Evolutionary conservation across 2,329 filamentous ascomycete species (phyloP), one percentile per base, ranked within the genome.

Genomic region (Chalaropsis thielavioides): DNA sequence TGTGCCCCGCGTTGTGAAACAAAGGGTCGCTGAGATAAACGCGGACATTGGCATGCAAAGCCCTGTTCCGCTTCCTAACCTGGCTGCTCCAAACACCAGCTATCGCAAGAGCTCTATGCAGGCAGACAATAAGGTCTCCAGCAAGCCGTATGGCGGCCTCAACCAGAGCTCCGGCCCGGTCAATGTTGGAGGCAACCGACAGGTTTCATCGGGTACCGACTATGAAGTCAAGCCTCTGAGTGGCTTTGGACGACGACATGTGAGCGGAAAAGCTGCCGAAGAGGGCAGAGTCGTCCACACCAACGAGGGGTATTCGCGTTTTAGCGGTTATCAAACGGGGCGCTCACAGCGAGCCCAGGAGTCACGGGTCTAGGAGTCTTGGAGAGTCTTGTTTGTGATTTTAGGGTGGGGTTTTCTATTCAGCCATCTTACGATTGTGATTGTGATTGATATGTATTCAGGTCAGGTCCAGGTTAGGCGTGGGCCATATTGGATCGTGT

Each of bases 201-300:
- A 85, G 71, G 76, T 84, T 3, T 84, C 81, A 13, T 81, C 80
- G 4, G 83, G 83, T 1, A 83, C 81, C 66, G 83, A 86, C 70
- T 81, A 78, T 65, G 75, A 75, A 35, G 71, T 71, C 38, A 69
- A 68, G 67, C 67, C 71, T 41, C 70, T 74, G 10, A 67, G 69
- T 31, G 71, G 71, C 0, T 76, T 76, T 63, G 76, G 74, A 19
- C 76, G 81, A 59, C 76, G 86, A 58, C 84, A 87, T 67, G 86
- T 89, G 1, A 90, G 87, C 71, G 88, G 88, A 0, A 89, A 88
- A 76, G 74, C 85, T 64, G 87, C 81, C 0, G 88, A 91, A 72
- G 88, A 92, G 72, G 88, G 88, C 1, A 76, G 81, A 41, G 56
- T 61, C 11, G 19, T 61, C 11, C 64, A 65, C 17, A 27, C 31